Conservation (phyloP, 306 rosid species). For the Vigna hirtella region DNA sequence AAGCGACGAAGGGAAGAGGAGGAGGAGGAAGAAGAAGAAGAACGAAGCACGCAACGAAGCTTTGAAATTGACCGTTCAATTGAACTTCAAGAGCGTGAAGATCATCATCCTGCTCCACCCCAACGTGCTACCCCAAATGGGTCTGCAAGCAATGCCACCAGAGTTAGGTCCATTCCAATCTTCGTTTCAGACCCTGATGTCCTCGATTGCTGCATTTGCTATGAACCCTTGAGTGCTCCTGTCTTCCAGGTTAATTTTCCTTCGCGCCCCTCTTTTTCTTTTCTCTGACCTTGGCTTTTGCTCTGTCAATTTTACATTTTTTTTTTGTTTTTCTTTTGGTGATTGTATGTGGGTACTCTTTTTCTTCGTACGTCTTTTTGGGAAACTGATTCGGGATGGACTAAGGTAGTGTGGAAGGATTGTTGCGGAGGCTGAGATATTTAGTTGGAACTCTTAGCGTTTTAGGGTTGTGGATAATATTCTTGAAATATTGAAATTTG, state of each 20-base stretch:
- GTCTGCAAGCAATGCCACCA: not conserved
- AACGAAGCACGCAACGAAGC: not conserved
- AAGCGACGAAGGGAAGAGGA: constrained; percentile 49
- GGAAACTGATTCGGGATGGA: constrained; percentile 1
- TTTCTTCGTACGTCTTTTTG: not conserved
- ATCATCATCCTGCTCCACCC: not conserved
- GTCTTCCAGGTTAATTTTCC: constrained; percentile 69
- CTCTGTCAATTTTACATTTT: constrained; percentile 19
- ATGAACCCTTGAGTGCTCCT: constrained; percentile 65
- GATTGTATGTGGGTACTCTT: not conserved
- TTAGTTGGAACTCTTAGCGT: not conserved
- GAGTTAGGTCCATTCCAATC: constrained; percentile 45
- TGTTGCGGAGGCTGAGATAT: not conserved
- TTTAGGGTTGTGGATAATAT: not conserved
- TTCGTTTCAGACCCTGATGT: constrained; percentile 75
- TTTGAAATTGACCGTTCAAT: constrained; percentile 29
- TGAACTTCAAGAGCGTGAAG: constrained; percentile 14
- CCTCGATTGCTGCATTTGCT: constrained; percentile 84
- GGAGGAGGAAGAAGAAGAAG: not conserved
- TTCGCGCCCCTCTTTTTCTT: not conserved
- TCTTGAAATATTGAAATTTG: not conserved
- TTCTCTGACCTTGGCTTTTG: not conserved
- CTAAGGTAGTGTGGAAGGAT: too few species aligned
- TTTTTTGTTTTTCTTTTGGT: not conserved
- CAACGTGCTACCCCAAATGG: not conserved